These are phyloP conservation scores for Beauveria australis DNA, from an alignment of 2,329 filamentous ascomycete species.

Conservation along the genomic window DNA sequence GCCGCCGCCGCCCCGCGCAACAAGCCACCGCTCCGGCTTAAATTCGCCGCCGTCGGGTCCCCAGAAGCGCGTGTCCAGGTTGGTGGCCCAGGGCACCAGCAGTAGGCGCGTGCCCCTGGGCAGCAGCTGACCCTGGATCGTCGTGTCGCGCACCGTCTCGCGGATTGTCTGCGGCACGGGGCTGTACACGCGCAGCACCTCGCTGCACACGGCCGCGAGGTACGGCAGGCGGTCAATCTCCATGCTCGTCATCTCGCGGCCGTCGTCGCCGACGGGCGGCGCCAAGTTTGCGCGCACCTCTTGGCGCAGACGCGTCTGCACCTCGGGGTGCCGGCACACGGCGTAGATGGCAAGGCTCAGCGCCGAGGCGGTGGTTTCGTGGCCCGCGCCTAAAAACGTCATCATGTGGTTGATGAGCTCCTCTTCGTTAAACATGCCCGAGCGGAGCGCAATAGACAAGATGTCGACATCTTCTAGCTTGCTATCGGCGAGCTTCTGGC, in stretches of 20 bases:
- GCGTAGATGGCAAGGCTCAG: constrained; percentile 44
- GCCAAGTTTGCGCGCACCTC: constrained; percentile 55
- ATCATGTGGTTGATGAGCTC: constrained; percentile 59
- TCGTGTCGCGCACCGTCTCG: constrained; percentile 46
- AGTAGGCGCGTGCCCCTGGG: constrained; percentile 58
- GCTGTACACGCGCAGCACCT: constrained; percentile 64
- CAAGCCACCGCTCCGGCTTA: constrained; percentile 60
- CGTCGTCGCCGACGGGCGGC: constrained; percentile 32
- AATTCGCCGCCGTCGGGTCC: constrained; percentile 58
- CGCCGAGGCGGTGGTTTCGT: constrained; percentile 44
- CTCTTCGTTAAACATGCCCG: constrained; percentile 61
- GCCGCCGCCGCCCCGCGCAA: too few species aligned
- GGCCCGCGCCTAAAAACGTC: constrained; percentile 70
- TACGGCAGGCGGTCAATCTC: constrained; percentile 68
- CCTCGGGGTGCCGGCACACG: constrained; percentile 51
- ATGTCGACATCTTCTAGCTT: constrained; percentile 54
- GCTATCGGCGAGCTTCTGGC: constrained; percentile 34
- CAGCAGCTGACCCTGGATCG: constrained; percentile 48
- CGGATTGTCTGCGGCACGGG: constrained; percentile 58
- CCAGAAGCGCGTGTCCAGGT: constrained; percentile 57
- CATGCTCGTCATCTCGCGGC: constrained; percentile 19
- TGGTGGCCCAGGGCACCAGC: constrained; percentile 51
- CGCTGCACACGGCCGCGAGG: constrained; percentile 60
- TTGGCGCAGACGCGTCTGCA: constrained; percentile 58
- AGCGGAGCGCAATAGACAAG: constrained; percentile 65